These are phyloP conservation scores for Brettanomyces sp. DNA, from an alignment of 805 yeast species.

Conservation along the genomic window DNA sequence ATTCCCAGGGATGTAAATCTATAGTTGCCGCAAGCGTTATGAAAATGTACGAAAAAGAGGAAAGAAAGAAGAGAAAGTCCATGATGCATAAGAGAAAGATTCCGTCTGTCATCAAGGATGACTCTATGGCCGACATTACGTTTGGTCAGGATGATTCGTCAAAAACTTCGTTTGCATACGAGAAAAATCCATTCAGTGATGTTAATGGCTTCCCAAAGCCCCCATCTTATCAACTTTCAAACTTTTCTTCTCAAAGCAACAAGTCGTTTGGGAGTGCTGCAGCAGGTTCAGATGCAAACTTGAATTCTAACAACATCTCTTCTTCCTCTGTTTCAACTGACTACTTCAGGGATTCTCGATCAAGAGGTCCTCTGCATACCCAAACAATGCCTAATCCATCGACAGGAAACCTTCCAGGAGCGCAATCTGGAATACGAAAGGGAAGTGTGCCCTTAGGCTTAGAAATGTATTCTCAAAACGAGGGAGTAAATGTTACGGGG, in stretches of 20 bases:
- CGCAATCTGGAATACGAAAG: background rate
- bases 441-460: background rate
- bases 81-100: conserved; percentile 11
- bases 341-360: too few species aligned
- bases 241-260: background rate
- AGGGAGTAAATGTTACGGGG: too few species aligned
- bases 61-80: conserved; percentile 6
- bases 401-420: too few species aligned
- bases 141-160: background rate
- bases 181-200: conserved; percentile 3
- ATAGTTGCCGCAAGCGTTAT: conserved; percentile 21
- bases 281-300: background rate
- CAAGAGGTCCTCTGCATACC: too few species aligned
- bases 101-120: conserved; percentile 10
- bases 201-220: background rate
- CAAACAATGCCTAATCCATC: too few species aligned
- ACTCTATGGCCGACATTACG: conserved; percentile 11
- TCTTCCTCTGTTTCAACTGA: too few species aligned
- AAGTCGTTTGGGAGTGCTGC: background rate
- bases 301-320: background rate
- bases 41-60: conserved; percentile 16
- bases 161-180: conserved; percentile 1
- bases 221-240: background rate
- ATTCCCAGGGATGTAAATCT: conserved; percentile 15
- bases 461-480: background rate